phyloP scores from a whole-genome alignment of 768 basidiomycete species.

The Lyophyllum atratum region DNA sequence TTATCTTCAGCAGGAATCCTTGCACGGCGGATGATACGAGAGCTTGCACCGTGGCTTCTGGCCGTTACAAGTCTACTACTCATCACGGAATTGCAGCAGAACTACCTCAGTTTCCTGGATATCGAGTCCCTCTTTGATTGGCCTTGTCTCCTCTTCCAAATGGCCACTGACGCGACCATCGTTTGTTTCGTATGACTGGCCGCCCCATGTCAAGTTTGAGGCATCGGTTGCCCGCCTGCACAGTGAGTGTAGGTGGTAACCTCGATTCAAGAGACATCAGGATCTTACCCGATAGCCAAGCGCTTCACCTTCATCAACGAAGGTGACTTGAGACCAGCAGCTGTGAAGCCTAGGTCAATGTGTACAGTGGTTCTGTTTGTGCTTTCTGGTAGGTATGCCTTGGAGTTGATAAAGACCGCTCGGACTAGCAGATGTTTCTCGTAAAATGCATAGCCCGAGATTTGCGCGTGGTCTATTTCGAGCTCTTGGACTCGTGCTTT shows the following conservation, averaged over 20 bases:
- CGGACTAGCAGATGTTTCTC: constrained; percentile 44
- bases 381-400: constrained; percentile 45
- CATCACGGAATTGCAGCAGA: constrained; percentile 41
- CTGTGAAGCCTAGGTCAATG: constrained; percentile 41
- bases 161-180: constrained; percentile 42
- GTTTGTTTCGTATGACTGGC: constrained; percentile 56
- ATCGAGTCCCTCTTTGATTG: constrained; percentile 40
- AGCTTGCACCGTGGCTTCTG: no score
- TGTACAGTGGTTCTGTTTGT: constrained; percentile 41
- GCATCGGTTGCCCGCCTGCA: constrained; percentile 50
- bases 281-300: constrained; percentile 46
- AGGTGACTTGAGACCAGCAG: constrained; percentile 21
- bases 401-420: constrained; percentile 60
- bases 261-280: not conserved
- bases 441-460: constrained; percentile 67
- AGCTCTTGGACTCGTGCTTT: constrained; percentile 48
- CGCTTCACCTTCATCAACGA: constrained; percentile 45
- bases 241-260: not conserved
- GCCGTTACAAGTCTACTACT: no score
- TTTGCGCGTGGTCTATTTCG: constrained; percentile 39
- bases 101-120: constrained; percentile 51
- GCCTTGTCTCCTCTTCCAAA: constrained; percentile 26
- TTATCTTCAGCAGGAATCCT: no score
- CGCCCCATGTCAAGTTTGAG: constrained; percentile 56
- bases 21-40: no score